Percentiles rank a stretch among this genome's conserved stretches.
Evolutionary conservation across 129 eudicot species (phyloP).

Genomic region (Artemisia argyi): DNA sequence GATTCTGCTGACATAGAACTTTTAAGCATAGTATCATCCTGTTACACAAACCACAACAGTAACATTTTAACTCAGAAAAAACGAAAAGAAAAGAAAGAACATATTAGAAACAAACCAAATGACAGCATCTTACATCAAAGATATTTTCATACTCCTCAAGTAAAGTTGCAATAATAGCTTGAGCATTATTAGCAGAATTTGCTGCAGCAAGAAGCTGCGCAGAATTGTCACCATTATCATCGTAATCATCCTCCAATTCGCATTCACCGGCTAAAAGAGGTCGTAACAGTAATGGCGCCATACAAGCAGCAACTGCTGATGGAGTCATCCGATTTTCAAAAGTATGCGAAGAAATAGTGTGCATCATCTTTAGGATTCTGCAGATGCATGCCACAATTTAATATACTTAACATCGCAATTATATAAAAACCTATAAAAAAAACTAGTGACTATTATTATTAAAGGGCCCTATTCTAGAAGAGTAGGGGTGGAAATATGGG

Average conservation of each 20-base stretch:
- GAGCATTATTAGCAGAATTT: slow-evolving; percentile 95
- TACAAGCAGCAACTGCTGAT: slow-evolving; percentile 93
- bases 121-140: slow-evolving; percentile 64
- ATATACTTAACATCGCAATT: not conserved
- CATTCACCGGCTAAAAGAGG: slow-evolving; percentile 97
- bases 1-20: slow-evolving; percentile 86
- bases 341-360: slow-evolving; percentile 66
- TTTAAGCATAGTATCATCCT: slow-evolving; percentile 75
- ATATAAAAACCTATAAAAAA: slow-evolving; percentile 4
- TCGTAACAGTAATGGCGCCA: slow-evolving; percentile 92
- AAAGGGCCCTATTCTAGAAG: too few species aligned
- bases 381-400: slow-evolving; percentile 22
- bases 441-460: not conserved
- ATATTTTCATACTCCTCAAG: slow-evolving; percentile 83
- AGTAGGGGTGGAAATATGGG: too few species aligned
- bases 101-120: not conserved
- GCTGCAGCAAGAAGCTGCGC: slow-evolving; percentile 98
- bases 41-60: slow-evolving; percentile 27
- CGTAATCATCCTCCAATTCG: slow-evolving; percentile 86
- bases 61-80: not conserved
- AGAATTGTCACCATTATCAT: slow-evolving; percentile 73
- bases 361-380: slow-evolving; percentile 94
- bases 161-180: slow-evolving; percentile 73
- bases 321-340: slow-evolving; percentile 88
- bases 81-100: not conserved